These are phyloP conservation scores for Hypoxylon crocopeplum DNA, from an alignment of 495 filamentous ascomycete species.

Conservation along the genomic window DNA sequence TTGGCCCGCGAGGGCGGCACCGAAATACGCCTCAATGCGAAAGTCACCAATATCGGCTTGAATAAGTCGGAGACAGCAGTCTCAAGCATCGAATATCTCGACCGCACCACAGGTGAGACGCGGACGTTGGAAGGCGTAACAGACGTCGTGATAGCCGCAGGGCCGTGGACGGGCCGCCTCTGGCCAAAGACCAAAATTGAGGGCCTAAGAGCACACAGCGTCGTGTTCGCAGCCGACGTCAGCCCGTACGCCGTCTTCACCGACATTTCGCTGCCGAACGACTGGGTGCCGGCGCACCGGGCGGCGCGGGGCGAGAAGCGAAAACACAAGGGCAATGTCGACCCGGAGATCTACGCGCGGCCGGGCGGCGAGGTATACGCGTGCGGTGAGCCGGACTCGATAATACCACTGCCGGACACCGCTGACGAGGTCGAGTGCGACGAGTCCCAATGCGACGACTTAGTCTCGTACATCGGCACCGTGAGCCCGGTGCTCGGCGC, in stretches of 20 bases:
- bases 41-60: constrained; percentile 58
- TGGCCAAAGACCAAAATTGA: constrained; percentile 80
- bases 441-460: constrained; percentile 79
- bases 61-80: constrained; percentile 62
- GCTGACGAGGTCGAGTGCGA: constrained; percentile 82
- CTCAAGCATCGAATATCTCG: constrained; percentile 74
- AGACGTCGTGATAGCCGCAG: constrained; percentile 82
- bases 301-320: constrained; percentile 56
- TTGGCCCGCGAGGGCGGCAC: constrained; percentile 79
- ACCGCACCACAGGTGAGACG: constrained; percentile 63
- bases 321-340: constrained; percentile 65
- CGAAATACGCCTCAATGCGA: constrained; percentile 70
- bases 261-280: constrained; percentile 76
- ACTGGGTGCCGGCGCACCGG: constrained; percentile 56
- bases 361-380: constrained; percentile 90
- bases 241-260: constrained; percentile 92
- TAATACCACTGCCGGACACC: constrained; percentile 75
- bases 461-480: constrained; percentile 78
- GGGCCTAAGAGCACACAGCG: constrained; percentile 85
- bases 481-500: constrained; percentile 78
- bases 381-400: constrained; percentile 85
- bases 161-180: constrained; percentile 84
- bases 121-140: constrained; percentile 72
- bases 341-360: constrained; percentile 93
- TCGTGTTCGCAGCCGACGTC: constrained; percentile 81